Evolutionary conservation across 352 stramenopile species (phyloP).

Genomic region (Pelagophyceae sp.): DNA sequence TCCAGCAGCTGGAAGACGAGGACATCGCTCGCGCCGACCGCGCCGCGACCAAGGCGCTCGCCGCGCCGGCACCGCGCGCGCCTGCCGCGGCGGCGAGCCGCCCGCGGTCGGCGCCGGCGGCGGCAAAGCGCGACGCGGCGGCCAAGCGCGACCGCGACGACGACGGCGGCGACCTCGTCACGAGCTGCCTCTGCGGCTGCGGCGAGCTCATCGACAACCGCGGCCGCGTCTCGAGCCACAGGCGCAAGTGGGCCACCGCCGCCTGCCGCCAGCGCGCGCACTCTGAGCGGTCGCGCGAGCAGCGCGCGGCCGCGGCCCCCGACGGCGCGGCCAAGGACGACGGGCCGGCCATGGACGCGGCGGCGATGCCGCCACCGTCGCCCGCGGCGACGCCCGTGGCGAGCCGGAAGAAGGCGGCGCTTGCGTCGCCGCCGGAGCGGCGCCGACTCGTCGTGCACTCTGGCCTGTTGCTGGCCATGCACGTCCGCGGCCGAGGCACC

Average conservation of each 20-base stretch:
- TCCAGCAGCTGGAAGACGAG: background rate
- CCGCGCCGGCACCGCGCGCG: no score
- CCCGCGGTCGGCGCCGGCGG: background rate
- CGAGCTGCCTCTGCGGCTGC: constrained; percentile 4
- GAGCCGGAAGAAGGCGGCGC: background rate
- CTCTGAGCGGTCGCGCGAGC: background rate
- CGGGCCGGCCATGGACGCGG: background rate
- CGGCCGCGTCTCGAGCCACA: background rate
- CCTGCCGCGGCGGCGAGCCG: no score
- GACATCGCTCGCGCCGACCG: no score
- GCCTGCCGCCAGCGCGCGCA: constrained; percentile 10
- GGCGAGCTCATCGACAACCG: background rate
- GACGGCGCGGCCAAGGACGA: background rate
- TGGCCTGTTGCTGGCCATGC: background rate
- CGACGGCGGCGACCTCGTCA: no score
- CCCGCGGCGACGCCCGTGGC: background rate
- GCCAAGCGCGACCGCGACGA: background rate
- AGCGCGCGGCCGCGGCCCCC: background rate
- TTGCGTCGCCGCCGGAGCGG: background rate
- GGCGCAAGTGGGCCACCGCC: constrained; percentile 1
- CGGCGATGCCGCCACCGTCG: no score
- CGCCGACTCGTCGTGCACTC: background rate
- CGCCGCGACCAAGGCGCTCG: background rate
- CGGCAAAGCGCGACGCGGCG: background rate
- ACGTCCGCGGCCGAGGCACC: background rate